phyloP scores from a whole-genome alignment of 2,329 filamentous ascomycete species.

The Exophiala calicioides region DNA sequence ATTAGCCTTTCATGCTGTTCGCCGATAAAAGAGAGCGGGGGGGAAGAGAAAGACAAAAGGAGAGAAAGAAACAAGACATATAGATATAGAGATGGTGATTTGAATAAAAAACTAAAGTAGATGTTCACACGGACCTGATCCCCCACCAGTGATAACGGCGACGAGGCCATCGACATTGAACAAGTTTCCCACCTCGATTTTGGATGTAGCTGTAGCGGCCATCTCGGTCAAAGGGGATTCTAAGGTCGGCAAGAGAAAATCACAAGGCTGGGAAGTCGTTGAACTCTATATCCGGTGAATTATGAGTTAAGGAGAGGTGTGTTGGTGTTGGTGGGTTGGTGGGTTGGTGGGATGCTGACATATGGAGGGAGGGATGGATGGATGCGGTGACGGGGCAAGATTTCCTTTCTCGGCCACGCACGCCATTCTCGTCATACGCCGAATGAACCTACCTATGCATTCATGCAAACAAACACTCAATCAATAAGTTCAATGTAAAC shows the following conservation, averaged over 20 bases:
- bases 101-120: not conserved
- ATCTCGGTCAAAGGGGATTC: slow-evolving; percentile 5
- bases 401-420: too few species aligned
- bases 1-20: not conserved
- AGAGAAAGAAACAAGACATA: not conserved
- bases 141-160: slow-evolving; percentile 56
- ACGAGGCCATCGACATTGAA: slow-evolving; percentile 56
- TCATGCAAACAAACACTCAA: too few species aligned
- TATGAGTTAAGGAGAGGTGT: not conserved
- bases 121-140: slow-evolving; percentile 47
- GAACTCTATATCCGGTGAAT: too few species aligned
- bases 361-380: too few species aligned
- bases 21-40: not conserved
- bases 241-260: not conserved
- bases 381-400: too few species aligned
- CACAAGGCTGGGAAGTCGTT: not conserved
- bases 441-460: too few species aligned
- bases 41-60: not conserved
- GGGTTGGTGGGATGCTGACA: too few species aligned
- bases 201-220: slow-evolving; percentile 16
- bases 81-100: too few species aligned
- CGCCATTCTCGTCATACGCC: too few species aligned
- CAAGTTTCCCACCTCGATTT: slow-evolving; percentile 34
- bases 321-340: too few species aligned
- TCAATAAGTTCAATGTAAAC: too few species aligned